phyloP scores from a whole-genome alignment of 73 alveolate species.

The Paramecium pentaurelia region DNA sequence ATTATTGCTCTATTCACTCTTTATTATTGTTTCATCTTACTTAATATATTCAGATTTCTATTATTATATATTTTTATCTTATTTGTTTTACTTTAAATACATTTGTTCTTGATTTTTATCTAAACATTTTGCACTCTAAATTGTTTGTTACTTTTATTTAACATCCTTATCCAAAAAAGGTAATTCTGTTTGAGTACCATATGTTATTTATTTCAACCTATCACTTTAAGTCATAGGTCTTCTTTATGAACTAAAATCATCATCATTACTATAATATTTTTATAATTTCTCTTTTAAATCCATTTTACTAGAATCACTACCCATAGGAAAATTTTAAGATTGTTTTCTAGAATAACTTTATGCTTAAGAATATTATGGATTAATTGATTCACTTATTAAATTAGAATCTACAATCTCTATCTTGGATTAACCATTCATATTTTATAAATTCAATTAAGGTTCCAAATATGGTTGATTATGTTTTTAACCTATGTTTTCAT shows the following conservation, averaged over 20 bases:
- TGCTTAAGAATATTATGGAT: not conserved
- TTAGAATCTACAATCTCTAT: not conserved
- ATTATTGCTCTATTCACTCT: not conserved
- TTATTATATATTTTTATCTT: not conserved
- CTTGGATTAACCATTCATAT: not conserved
- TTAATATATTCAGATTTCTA: not conserved
- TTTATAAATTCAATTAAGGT: not conserved
- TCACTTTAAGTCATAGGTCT: not conserved
- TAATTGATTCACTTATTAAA: not conserved
- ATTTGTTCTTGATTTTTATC: not conserved
- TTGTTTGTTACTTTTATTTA: not conserved
- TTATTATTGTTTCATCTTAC: not conserved
- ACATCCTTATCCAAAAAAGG: not conserved
- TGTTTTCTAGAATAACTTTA: not conserved
- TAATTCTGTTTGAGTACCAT: not conserved
- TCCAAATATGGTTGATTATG: not conserved
- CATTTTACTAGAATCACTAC: not conserved
- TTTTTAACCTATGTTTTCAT: not conserved
- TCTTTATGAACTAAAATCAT: not conserved
- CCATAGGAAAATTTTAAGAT: not conserved
- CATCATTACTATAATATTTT: not conserved
- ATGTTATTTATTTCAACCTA: not conserved
- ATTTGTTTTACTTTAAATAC: not conserved
- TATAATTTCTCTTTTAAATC: not conserved
- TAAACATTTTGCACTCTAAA: not conserved